Percentiles rank a stretch among this genome's conserved stretches.
These are phyloP conservation scores for Nannochloropsis salina DNA, from an alignment of 108 stramenopile species.

Conservation along the genomic window DNA sequence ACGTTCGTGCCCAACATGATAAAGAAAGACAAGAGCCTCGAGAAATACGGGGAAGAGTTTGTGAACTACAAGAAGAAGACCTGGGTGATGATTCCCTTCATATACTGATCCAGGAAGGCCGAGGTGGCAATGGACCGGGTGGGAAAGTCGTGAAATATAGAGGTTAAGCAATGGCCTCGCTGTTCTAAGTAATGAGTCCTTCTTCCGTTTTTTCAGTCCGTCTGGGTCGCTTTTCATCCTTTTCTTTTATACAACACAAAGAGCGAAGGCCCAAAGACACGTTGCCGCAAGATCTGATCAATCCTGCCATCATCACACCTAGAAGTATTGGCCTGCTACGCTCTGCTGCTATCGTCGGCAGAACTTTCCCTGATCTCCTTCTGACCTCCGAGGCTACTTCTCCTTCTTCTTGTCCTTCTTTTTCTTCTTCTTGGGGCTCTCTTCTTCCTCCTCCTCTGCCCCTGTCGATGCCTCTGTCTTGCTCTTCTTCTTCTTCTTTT, in stretches of 20 bases:
- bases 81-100: slow-evolving; percentile 8
- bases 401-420: slow-evolving; percentile 59
- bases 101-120: neutral
- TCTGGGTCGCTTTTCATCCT: neutral
- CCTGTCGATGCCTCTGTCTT: slow-evolving; percentile 24
- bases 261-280: neutral
- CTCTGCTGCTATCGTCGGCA: too few species aligned
- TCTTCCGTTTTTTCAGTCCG: neutral
- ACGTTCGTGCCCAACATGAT: slow-evolving; percentile 11
- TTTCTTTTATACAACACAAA: neutral
- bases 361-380: too few species aligned
- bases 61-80: slow-evolving; percentile 17
- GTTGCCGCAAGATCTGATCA: too few species aligned
- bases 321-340: too few species aligned
- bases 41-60: neutral
- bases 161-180: neutral
- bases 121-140: neutral
- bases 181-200: neutral
- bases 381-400: slow-evolving; percentile 29
- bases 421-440: slow-evolving; percentile 55
- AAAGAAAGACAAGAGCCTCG: slow-evolving; percentile 2
- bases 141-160: neutral
- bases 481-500: slow-evolving; percentile 43
- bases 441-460: slow-evolving; percentile 56
- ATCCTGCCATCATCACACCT: too few species aligned